Base-by-base conservation (phyloP, 257 asterid genomes). In the Solanum habrochaites region DNA sequence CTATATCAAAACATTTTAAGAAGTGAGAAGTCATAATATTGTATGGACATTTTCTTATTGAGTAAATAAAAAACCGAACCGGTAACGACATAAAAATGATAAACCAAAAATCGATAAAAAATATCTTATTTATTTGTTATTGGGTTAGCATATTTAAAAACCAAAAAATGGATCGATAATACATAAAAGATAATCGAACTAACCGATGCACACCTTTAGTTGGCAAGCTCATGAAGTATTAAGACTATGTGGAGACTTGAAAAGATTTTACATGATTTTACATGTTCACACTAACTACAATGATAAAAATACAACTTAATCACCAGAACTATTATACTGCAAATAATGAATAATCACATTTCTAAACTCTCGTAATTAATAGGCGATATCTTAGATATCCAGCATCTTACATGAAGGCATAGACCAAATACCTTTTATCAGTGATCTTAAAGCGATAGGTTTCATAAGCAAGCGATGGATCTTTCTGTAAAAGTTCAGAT, bases 401-500 rank as follows among this genome's bases (percentile, higher is more conserved):
- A 77, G 39, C 64, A 25, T 78, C 45, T 25, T 77, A 39, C 29
- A 70, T 42, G 73, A 67, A 49, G 58, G 45, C 69, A 72, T 70
- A 31, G 64, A 78, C 83, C 83, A 78, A 75, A 81, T 95, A 96
- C 99, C 99, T 95, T 92, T 93, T 94, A 87, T 95, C 98, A 64
- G 93, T 95, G 82, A 97, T 94, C 89, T 97, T 98, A 85, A 86
- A 90, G 49, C 98, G 96, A 88, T 95, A 92, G 29, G 99, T 95
- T 90, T 96, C 98, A 64, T 92, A 96, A 40, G 90, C 73, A 87
- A 97, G 98, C 78, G 98, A 97, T 85, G 98, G 97, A 88, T 96
- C 99, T 94, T 97, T 97, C 96, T 97, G 98, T 85, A 95, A 91
- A 90, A 97, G 97, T 94, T 93, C 95, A 86, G 95, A 98, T 42